These are phyloP conservation scores for Retiboletus flavoniger DNA, from an alignment of 1,284 basidiomycete genomes.

Conservation along the genomic window DNA sequence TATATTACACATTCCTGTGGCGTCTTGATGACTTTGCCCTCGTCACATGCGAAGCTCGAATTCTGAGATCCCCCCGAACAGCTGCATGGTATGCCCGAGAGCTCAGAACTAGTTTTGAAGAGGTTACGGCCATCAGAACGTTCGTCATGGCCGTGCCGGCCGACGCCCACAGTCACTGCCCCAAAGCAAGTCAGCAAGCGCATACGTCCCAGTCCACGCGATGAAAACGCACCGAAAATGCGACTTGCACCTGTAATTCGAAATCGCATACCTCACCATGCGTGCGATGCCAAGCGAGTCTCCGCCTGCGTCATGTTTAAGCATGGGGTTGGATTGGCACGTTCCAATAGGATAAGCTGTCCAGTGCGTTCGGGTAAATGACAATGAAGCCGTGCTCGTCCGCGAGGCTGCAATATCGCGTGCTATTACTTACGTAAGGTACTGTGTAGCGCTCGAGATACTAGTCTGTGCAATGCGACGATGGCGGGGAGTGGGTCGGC, in stretches of 20 bases:
- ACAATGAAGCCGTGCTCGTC: not conserved
- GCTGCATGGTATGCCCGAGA: not conserved
- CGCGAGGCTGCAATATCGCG: not conserved
- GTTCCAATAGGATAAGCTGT: not conserved
- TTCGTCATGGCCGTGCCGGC: not conserved
- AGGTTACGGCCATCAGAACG: not conserved
- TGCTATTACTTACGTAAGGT: not conserved
- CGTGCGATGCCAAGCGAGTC: not conserved
- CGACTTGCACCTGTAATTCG: not conserved
- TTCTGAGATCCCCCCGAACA: not conserved
- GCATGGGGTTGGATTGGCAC: not conserved
- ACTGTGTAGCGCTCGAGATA: not conserved
- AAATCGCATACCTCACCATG: not conserved
- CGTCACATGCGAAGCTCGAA: not conserved
- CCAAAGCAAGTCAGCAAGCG: not conserved
- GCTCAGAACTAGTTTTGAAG: not conserved
- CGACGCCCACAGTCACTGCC: not conserved
- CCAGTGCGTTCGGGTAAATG: not conserved
- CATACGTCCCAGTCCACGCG: not conserved
- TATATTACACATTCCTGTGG: not conserved
- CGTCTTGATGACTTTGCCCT: not conserved
- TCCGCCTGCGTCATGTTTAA: not conserved
- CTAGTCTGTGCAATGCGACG: not conserved
- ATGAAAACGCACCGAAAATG: too few relatives aligned
- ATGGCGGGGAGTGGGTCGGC: not conserved